Evolutionary conservation across 495 filamentous ascomycete genomes (phyloP).

Genomic region (Hypoxylon fragiforme): DNA sequence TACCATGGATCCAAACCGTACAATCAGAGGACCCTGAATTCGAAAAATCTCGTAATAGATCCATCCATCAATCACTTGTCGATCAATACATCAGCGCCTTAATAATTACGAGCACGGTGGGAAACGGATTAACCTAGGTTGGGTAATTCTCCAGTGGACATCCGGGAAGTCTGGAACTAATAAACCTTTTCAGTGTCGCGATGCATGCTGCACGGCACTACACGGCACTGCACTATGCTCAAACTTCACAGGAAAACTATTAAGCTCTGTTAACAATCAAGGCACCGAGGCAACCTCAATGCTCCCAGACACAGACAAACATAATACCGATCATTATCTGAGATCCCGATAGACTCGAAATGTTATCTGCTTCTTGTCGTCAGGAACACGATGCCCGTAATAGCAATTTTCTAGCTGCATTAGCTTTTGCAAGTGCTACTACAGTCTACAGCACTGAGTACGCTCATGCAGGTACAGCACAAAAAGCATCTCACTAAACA

Average conservation of each 20-base stretch:
- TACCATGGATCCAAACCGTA: no score
- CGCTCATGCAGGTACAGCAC: conserved; percentile 32
- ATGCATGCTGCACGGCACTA: no score
- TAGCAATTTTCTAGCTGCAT: conserved; percentile 11
- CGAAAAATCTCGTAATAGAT: conserved; percentile 16
- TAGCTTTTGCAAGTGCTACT: conserved; percentile 4
- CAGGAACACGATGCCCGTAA: neutral
- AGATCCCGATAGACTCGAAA: neutral
- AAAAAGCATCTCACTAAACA: no score
- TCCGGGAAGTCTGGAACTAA: conserved; percentile 13
- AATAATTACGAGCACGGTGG: conserved; percentile 5
- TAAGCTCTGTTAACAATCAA: conserved; percentile 1
- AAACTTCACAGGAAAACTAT: conserved; percentile 11
- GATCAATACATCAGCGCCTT: conserved; percentile 10
- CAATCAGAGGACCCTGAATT: conserved; percentile 2
- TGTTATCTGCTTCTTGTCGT: neutral
- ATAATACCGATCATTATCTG: neutral
- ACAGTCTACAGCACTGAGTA: no score
- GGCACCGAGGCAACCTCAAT: neutral
- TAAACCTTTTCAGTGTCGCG: conserved; percentile 7
- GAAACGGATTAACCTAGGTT: no score
- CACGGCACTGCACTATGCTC: conserved; percentile 8
- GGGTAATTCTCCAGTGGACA: conserved; percentile 32
- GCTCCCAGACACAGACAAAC: neutral
- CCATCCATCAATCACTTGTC: conserved; percentile 11